Percentiles rank a stretch among this genome's conserved stretches.
phyloP scores from a whole-genome alignment of 2,329 filamentous ascomycete genomes.

The Ceratocystis albifundus region DNA sequence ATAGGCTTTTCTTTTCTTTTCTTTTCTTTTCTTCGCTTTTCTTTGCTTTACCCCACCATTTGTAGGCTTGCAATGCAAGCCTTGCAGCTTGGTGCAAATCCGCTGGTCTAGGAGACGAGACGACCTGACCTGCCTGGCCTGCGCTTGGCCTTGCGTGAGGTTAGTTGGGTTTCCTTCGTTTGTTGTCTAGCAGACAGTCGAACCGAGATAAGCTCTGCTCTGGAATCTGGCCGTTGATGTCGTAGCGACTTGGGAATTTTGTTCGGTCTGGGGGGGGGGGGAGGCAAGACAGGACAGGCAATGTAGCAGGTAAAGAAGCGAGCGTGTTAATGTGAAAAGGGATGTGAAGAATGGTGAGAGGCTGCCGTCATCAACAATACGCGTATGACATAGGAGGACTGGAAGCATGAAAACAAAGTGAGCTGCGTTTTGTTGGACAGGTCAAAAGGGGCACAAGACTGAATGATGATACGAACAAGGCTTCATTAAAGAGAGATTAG shows the following conservation, averaged over 20 bases:
- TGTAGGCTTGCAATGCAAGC: conserved; percentile 5
- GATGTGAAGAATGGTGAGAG: neutral
- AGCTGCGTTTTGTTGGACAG: neutral
- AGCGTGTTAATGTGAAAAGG: neutral
- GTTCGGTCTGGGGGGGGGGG: too few relatives aligned
- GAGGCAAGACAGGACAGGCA: neutral
- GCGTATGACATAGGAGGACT: neutral
- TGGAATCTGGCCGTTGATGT: too few relatives aligned
- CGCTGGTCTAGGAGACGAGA: neutral
- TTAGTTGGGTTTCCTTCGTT: too few relatives aligned
- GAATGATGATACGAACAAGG: neutral
- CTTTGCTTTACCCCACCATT: conserved; percentile 19
- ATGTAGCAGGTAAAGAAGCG: neutral
- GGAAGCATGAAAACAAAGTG: neutral
- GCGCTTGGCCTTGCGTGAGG: neutral
- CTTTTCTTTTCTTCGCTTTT: neutral
- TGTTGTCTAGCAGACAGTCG: too few relatives aligned
- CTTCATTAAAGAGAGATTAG: neutral
- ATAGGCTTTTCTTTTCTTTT: too few relatives aligned
- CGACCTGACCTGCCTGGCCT: too few relatives aligned
- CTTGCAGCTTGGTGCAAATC: neutral
- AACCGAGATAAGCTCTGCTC: too few relatives aligned
- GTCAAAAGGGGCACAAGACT: neutral
- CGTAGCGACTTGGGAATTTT: too few relatives aligned
- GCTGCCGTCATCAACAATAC: neutral